Evolutionary conservation across 371 early-diverging fungal species (phyloP).

Genomic region (Vairimorpha necatrix): DNA sequence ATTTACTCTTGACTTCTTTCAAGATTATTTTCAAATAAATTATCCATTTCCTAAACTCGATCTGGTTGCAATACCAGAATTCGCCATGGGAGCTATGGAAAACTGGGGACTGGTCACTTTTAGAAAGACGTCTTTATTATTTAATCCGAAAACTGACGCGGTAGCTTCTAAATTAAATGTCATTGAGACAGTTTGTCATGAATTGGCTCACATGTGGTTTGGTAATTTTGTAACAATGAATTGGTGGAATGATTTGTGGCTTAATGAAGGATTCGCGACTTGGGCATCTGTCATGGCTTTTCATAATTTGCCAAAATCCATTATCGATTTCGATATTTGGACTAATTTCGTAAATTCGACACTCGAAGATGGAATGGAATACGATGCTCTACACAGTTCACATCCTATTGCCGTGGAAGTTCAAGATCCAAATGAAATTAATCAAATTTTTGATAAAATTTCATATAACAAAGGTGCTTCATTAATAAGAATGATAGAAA

Average conservation of each 20-base stretch:
- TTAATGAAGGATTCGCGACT: slow-evolving; percentile 92
- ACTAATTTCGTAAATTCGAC: slow-evolving; percentile 69
- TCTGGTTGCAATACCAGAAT: slow-evolving; percentile 79
- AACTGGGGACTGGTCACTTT: slow-evolving; percentile 92
- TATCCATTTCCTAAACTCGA: slow-evolving; percentile 82
- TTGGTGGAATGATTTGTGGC: slow-evolving; percentile 86
- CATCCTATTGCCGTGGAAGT: slow-evolving; percentile 84
- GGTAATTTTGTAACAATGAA: slow-evolving; percentile 84
- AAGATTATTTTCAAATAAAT: slow-evolving; percentile 72
- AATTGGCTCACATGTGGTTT: slow-evolving; percentile 89
- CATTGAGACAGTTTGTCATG: slow-evolving; percentile 79
- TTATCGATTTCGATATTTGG: slow-evolving; percentile 60
- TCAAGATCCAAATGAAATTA: slow-evolving; percentile 71
- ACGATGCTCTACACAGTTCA: slow-evolving; percentile 75
- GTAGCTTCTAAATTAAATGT: slow-evolving; percentile 70
- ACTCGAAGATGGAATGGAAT: slow-evolving; percentile 69
- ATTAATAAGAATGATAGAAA: slow-evolving; percentile 79
- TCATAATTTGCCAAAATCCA: slow-evolving; percentile 70
- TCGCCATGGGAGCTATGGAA: slow-evolving; percentile 73
- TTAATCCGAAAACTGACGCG: slow-evolving; percentile 68
- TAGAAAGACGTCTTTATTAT: slow-evolving; percentile 71
- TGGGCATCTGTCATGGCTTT: slow-evolving; percentile 77
- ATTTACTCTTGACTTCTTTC: slow-evolving; percentile 71
- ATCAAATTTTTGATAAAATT: slow-evolving; percentile 72
- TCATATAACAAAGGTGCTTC: slow-evolving; percentile 83